Evolutionary conservation across 768 basidiomycete genomes (phyloP), one percentile per base, ranked within the genome.

Genomic region (Porpolomopsis calyptriformis): DNA sequence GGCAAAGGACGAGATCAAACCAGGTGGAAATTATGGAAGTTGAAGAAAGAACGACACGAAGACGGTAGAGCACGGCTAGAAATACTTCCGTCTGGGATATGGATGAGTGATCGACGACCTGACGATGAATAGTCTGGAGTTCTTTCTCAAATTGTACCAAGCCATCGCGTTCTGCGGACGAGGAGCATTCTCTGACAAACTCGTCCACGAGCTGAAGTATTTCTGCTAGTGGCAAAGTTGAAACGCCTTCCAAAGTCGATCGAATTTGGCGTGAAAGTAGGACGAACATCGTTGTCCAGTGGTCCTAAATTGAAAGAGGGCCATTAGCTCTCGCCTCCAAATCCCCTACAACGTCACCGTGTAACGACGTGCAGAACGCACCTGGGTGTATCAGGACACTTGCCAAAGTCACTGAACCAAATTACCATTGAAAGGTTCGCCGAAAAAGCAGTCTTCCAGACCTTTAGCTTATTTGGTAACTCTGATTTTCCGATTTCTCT

Each of bases 1-100:
- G 82, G 26, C 87, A 79, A 2, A 90, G 68, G 22, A 85, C 70
- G 26, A 84, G 71, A 58, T 90, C 85, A 60, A 86, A 90, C 88
- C 88, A 90, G 22, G 70, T 71, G 1, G 80, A 80, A 47, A 87
- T 81, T 45, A 88, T 67, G 20, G 82, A 83, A 4, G 69, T 69
- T 6, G 82, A 64, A 2, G 82, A 68, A 5, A 87, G 64, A 23
- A 84, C 67, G 10, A 80, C 73, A 8, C 68, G 66, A 22, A 89
- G 69, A 53, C 77, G 77, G 51, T 73, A 71, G 4, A 89, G 69
- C 14, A 85, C 71, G 20, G 73, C 70, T 9, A 90, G 70, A 53
- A 90, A 79, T 11, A 77, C 61, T 55, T 85, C 82, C 2, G 70
- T 72, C 54, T 86, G 83, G 19, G 66, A 66, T 31, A 76, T 63